These are phyloP conservation scores for Erigeron philadelphicus DNA, from an alignment of 140 eudicot genomes.

Conservation along the genomic window DNA sequence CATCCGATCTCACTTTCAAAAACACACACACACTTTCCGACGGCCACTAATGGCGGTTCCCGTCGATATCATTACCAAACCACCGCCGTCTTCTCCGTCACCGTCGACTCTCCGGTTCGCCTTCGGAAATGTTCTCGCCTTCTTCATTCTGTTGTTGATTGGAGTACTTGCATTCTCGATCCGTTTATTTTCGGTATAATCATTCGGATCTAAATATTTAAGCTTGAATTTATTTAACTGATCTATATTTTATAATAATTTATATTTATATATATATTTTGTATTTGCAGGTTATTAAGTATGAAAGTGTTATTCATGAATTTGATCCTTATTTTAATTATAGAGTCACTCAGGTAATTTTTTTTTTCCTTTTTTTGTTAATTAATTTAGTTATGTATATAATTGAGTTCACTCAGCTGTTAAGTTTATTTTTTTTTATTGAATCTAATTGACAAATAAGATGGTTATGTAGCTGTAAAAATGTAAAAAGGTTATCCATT, in stretches of 20 bases:
- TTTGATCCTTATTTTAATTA: constrained; percentile 98
- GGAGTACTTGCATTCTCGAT: constrained; percentile 99
- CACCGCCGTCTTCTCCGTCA: constrained; percentile 34
- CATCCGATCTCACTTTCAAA: constrained; percentile 26
- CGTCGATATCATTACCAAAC: constrained; percentile 32
- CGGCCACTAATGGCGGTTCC: constrained; percentile 71
- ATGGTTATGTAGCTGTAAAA: neutral
- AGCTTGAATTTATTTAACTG: neutral
- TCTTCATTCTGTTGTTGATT: constrained; percentile 73
- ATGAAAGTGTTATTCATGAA: constrained; percentile 97
- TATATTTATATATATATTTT: neutral
- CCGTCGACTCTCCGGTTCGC: constrained; percentile 61
- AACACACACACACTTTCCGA: constrained; percentile 22
- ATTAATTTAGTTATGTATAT: neutral
- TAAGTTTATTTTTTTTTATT: constrained; percentile 5
- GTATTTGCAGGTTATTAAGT: constrained; percentile 76
- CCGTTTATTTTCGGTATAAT: constrained; percentile 80
- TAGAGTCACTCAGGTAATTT: constrained; percentile 90
- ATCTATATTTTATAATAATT: neutral
- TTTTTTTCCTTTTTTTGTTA: neutral
- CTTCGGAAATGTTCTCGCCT: constrained; percentile 73
- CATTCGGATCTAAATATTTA: constrained; percentile 22
- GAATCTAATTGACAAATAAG: neutral
- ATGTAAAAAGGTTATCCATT: neutral
- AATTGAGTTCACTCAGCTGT: neutral